phyloP scores from a whole-genome alignment of 1,139 yeast genomes.

The Hansenula anomala region DNA sequence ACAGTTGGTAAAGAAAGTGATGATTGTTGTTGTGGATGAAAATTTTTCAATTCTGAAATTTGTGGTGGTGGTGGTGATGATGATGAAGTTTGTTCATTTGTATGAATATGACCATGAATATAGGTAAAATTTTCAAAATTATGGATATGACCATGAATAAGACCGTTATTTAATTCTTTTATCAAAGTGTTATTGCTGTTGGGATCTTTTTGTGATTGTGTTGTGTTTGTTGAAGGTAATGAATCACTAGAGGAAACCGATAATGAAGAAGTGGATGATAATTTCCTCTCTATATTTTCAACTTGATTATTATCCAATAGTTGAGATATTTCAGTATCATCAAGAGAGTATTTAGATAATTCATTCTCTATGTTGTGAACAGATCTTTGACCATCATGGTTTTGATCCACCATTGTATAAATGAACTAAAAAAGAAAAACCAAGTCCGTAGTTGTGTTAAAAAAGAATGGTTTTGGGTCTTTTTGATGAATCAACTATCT shows the following conservation, averaged over 20 bases:
- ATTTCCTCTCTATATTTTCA: too few relatives aligned
- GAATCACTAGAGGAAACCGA: too few relatives aligned
- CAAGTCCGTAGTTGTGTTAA: too few relatives aligned
- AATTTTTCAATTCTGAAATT: too few relatives aligned
- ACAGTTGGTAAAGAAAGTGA: not conserved
- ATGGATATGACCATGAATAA: conserved; percentile 67
- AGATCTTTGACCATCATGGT: not conserved
- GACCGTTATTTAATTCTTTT: conserved; percentile 31
- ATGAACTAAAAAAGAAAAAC: too few relatives aligned
- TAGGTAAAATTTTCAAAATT: conserved; percentile 60
- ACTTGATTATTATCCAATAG: too few relatives aligned
- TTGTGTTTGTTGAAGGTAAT: not conserved
- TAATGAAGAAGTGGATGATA: too few relatives aligned
- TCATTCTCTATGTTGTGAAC: too few relatives aligned
- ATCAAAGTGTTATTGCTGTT: not conserved
- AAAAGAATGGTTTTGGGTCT: too few relatives aligned
- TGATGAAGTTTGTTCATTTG: conserved; percentile 11
- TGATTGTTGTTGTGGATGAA: not conserved
- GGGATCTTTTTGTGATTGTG: not conserved
- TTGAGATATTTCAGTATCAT: not conserved
- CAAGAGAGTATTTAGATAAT: too few relatives aligned
- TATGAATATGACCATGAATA: conserved; percentile 67
- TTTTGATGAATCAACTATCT: too few relatives aligned
- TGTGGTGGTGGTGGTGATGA: not conserved
- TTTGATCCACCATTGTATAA: not conserved